Percentiles rank a stretch among this genome's conserved stretches.
These are phyloP conservation scores for Aurifilum marmelostoma DNA, from an alignment of 2,329 filamentous ascomycete genomes.

Conservation along the genomic window DNA sequence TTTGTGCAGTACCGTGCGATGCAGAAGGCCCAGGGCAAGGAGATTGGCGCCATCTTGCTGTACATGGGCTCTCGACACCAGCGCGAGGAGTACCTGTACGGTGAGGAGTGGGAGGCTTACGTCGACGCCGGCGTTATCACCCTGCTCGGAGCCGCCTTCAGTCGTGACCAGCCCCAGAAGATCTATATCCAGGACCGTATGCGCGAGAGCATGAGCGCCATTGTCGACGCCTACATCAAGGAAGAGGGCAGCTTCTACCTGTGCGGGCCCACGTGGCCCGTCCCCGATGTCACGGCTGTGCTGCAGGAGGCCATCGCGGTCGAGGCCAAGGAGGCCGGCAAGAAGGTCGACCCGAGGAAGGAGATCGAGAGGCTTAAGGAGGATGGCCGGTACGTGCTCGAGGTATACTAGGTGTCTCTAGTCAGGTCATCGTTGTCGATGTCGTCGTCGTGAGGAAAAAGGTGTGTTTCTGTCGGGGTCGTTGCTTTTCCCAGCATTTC, in stretches of 20 bases:
- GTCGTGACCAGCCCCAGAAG: conserved; percentile 95
- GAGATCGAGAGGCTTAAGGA: conserved; percentile 99
- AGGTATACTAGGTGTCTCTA: conserved; percentile 79
- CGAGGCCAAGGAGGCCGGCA: conserved; percentile 70
- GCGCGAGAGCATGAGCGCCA: conserved; percentile 82
- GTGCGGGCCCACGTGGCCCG: conserved; percentile 97
- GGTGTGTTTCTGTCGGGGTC: background rate
- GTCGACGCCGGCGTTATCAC: conserved; percentile 94
- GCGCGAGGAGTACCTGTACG: conserved; percentile 97
- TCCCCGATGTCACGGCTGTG: conserved; percentile 93
- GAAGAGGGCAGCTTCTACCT: conserved; percentile 95
- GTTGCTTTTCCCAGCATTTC: background rate
- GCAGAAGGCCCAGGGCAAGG: conserved; percentile 96
- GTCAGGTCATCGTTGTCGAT: too few species aligned
- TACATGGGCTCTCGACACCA: conserved; percentile 98
- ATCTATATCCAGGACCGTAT: conserved; percentile 99
- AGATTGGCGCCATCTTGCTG: conserved; percentile 88
- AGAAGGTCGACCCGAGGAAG: conserved; percentile 83
- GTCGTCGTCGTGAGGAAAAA: background rate
- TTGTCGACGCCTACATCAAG: conserved; percentile 82
- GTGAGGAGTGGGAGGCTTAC: conserved; percentile 99
- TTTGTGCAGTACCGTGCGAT: conserved; percentile 98
- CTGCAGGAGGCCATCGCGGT: conserved; percentile 86
- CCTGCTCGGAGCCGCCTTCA: conserved; percentile 90
- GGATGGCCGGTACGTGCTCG: conserved; percentile 87